phyloP scores from a whole-genome alignment of 768 basidiomycete genomes.

The Albatrellus ellisii region DNA sequence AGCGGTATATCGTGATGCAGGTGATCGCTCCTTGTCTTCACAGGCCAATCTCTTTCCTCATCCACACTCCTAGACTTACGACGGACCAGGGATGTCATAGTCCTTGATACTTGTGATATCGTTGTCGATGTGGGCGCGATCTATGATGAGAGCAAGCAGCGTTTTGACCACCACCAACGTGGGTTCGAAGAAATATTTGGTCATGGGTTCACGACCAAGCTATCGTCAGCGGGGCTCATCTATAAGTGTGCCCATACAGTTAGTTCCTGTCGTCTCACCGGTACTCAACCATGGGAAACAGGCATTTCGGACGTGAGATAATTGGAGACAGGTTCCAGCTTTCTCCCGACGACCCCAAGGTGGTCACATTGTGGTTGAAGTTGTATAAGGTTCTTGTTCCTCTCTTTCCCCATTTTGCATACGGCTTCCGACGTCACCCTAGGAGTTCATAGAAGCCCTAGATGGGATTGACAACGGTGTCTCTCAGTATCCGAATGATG shows the following conservation, averaged over 20 bases:
- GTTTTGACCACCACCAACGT: conserved; percentile 95
- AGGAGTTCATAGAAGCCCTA: conserved; percentile 92
- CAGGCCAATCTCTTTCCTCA: neutral
- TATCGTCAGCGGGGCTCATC: conserved; percentile 85
- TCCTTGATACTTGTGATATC: conserved; percentile 76
- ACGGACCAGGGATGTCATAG: conserved; percentile 57
- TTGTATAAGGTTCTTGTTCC: conserved; percentile 53
- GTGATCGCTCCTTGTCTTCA: conserved; percentile 25
- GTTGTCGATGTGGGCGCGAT: conserved; percentile 94
- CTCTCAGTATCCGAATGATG: conserved; percentile 56
- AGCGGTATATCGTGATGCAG: conserved; percentile 57
- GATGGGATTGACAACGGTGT: conserved; percentile 96
- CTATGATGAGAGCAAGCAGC: conserved; percentile 65
- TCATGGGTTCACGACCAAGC: conserved; percentile 74
- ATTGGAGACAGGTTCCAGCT: conserved; percentile 49
- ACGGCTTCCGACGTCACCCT: conserved; percentile 5
- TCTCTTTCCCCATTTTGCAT: neutral
- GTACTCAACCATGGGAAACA: conserved; percentile 17
- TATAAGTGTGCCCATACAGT: conserved; percentile 60
- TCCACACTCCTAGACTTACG: conserved; percentile 29
- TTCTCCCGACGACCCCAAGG: conserved; percentile 41
- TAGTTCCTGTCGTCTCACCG: neutral
- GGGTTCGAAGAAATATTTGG: conserved; percentile 89
- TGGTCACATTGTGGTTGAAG: conserved; percentile 74
- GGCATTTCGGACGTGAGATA: conserved; percentile 84